Evolutionary conservation across 345 rosid species (phyloP), one percentile per base, ranked within the genome.

Genomic region (Clarkia xantiana): DNA sequence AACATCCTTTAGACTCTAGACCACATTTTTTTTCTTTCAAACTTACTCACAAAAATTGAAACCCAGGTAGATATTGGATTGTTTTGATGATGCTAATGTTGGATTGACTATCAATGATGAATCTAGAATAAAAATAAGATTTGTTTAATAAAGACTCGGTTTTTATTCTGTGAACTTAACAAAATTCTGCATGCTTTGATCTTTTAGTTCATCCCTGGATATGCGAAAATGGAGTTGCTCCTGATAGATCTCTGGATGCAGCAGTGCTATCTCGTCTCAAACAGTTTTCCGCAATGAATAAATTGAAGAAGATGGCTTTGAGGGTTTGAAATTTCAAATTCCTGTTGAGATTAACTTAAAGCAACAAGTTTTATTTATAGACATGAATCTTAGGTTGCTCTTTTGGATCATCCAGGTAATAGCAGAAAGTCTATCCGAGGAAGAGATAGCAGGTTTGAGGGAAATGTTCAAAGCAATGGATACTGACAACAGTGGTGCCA

Each of bases 351-450:
- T 38, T n/a, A 44, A 52, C 59, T 39, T n/a, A n/a, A 45, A 14
- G 44, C 52, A 4, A 11, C 0, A 23, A 15, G 3, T 47, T 47
- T 11, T 20, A 15, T 17, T 47, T 45, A 8, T 8, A 16, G 40
- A 9, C 34, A 16, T 11, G 18, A n/a, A 40, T 59, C 57, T 46
- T 14, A 17, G 16, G 10, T 51, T 46, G 45, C 19, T 3, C 23
- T 20, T 23, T 42, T 52, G 59, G 66, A n/a, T 40, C 23, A 39
- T 23, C 55, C 77, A 90, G 97, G 97, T 90, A 10, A 90, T 90
- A 74, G 97, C 97, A 40, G 94, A 90, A 70, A 83, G 94, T 65
- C 97, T 90, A 45, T 90, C 97, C 0, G 96, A 90, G 76, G 96
- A 86, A 76, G 98, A 86, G 73, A 90, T 90, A 65, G 96, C 98